These are phyloP conservation scores for Cercospora brassicicola DNA, from an alignment of 2,329 filamentous ascomycete species.

Conservation along the genomic window DNA sequence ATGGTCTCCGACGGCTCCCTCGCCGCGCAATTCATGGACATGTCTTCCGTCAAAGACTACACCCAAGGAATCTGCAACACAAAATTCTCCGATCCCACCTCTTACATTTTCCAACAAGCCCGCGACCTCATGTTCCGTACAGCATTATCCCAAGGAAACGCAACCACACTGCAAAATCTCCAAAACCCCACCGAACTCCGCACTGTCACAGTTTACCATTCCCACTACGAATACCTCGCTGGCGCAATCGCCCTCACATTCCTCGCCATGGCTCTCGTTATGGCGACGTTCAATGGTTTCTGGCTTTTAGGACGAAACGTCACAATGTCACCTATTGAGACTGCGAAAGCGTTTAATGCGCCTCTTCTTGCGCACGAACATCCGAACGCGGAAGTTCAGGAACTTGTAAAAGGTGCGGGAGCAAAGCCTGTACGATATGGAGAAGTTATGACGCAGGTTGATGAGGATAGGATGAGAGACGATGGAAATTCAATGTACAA, in stretches of 20 bases:
- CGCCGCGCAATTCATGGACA: conserved; percentile 20
- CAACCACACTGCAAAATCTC: conserved; percentile 12
- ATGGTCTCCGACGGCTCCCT: conserved; percentile 12
- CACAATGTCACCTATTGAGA: conserved; percentile 22
- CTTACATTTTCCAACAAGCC: conserved; percentile 19
- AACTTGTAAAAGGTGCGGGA: conserved; percentile 20
- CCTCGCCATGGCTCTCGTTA: conserved; percentile 14
- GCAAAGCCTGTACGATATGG: conserved; percentile 23
- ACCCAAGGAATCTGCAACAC: conserved; percentile 13
- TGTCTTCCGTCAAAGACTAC: conserved; percentile 13
- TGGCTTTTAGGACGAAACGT: conserved; percentile 21
- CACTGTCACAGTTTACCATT: conserved; percentile 14
- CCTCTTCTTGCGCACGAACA: conserved; percentile 20
- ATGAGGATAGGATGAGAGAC: not conserved
- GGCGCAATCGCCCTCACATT: conserved; percentile 17
- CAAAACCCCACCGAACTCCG: conserved; percentile 8
- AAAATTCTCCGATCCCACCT: conserved; percentile 19
- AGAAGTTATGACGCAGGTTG: conserved; percentile 8
- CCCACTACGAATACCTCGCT: conserved; percentile 16
- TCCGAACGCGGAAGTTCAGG: conserved; percentile 21
- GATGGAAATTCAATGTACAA: conserved; percentile 10
- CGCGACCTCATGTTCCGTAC: conserved; percentile 25
- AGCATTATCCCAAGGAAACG: conserved; percentile 21
- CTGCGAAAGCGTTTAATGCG: conserved; percentile 24
- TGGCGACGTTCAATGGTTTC: conserved; percentile 17